Evolutionary conservation across 805 yeast genomes (phyloP), one percentile per base, ranked within the genome.

Genomic region (Kodamaea lidongshanica): DNA sequence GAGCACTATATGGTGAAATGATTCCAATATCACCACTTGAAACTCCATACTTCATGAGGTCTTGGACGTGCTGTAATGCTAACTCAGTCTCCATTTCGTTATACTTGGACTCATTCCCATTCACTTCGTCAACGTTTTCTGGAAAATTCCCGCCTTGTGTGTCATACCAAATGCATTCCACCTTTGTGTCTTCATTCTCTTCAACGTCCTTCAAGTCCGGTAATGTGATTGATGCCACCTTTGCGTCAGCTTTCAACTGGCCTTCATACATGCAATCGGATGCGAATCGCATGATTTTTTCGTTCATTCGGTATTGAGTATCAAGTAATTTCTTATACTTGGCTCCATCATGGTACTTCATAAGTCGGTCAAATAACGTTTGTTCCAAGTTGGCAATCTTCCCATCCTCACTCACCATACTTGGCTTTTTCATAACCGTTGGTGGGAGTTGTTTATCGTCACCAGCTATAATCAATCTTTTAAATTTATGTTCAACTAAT

Each of bases 371-470:
- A 52, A 89, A 89, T 8, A 92, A 53, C 0, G 97, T 88, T 3
- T 56, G 57, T 30, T 75, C 77, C 26, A 89, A 58, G 19, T 61
- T 54, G 19, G 70, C 69, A 3, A 69, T 61, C 5, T 57, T 52
- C 11, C 12, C 11, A 36, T 30, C 12, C 20, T 16, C 6, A 17
- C 41, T 3, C 45, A 47, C 12, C 52, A 23, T 52, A 56, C 12
- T 44, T 43, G 0, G 80, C 65, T 46, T 87, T 87, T 10, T n/a
- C n/a, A n/a, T n/a, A n/a, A 89, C 70, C 0, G 95, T 85, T 3
- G 98, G 96, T 0, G 97, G 89, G 18, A 89, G 61, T 54, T 89
- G 98, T 58, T 76, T 76, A 47, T 88, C 81, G 50, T 89, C 98
- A 30, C 98, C 98, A 0, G 97, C 96, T 14, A 89, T 67, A 1